Conservation (phyloP, 1,284 basidiomycete species). For the Austroboletus olivaceoglutinosus region DNA sequence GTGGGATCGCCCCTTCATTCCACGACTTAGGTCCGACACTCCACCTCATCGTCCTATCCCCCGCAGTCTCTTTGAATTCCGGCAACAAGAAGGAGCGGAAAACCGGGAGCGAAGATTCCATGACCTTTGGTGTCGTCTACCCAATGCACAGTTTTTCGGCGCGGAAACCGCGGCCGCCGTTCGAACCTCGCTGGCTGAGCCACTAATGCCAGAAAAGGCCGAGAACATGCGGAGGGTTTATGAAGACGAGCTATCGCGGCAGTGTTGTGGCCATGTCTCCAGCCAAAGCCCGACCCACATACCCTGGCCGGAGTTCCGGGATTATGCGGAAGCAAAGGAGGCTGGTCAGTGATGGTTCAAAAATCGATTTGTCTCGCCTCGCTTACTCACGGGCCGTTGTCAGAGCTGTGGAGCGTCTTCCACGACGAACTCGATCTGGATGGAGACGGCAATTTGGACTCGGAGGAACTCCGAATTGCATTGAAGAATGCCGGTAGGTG, state of each 20-base stretch:
- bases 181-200: constrained; percentile 22
- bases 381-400: constrained; percentile 25
- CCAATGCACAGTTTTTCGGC: constrained; percentile 32
- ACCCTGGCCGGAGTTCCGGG: constrained; percentile 77
- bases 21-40: constrained; percentile 56
- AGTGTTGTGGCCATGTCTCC: constrained; percentile 53
- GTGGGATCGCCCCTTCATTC: constrained; percentile 54
- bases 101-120: constrained; percentile 57
- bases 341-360: constrained; percentile 50
- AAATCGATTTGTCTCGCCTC: constrained; percentile 16
- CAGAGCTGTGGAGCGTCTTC: constrained; percentile 87
- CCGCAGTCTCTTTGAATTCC: constrained; percentile 58
- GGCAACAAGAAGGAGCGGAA: constrained; percentile 59
- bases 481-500: constrained; percentile 69
- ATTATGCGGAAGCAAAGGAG: constrained; percentile 77
- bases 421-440: constrained; percentile 86
- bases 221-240: constrained; percentile 69
- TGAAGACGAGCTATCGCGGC: constrained; percentile 71
- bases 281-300: constrained; percentile 49
- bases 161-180: constrained; percentile 28
- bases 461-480: constrained; percentile 67
- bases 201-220: constrained; percentile 66
- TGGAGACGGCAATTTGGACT: constrained; percentile 78
- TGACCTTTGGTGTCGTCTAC: constrained; percentile 61
- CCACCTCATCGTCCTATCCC: constrained; percentile 41